Evolutionary conservation across 257 asterid species (phyloP), one percentile per base, ranked within the genome.

Genomic region (Solanum arcanum): DNA sequence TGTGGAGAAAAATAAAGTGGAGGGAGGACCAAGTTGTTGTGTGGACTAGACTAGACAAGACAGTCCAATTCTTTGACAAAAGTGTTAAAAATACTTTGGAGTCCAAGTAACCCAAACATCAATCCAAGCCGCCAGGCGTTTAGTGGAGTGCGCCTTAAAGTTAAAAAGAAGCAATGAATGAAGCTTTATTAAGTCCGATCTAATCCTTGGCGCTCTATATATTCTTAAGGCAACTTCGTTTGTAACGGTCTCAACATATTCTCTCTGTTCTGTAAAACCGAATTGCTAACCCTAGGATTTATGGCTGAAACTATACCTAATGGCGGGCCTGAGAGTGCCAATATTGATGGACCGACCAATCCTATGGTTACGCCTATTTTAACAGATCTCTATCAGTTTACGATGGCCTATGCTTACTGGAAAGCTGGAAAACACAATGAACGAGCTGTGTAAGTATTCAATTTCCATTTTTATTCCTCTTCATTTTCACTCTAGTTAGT

Each of bases 361-460:
- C 98, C 99, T 3, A 97, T 95, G 98, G 98, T 95, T 59, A 94
- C 99, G 13, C 99, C 99, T 91, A 92, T 97, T 10, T 93, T 97
- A 86, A 97, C 99, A 90, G 99, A 95, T 92, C 98, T 97, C 83
- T 97, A 97, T 90, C 98, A 97, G 94, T 97, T 95, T 89, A 94
- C 98, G 80, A 95, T 97, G 99, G 99, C 98, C 41, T 97, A 97
- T 88, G 99, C 99, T 66, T 95, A 97, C 90, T 97, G 99, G 99
- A 97, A 94, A 93, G 98, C 98, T 84, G 95, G 95, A 68, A 97
- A 97, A 84, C 98, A 95, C 86, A 85, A 92, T 60, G 99, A 97
- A 66, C 96, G 96, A 87, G 98, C 99, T 3, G 98, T 95, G 99
- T 97, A 89, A 92, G 91, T 84, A n/a, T 70, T 78, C 84, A 37